Conservation (phyloP, 345 rosid genomes). For the Adansonia digitata region DNA sequence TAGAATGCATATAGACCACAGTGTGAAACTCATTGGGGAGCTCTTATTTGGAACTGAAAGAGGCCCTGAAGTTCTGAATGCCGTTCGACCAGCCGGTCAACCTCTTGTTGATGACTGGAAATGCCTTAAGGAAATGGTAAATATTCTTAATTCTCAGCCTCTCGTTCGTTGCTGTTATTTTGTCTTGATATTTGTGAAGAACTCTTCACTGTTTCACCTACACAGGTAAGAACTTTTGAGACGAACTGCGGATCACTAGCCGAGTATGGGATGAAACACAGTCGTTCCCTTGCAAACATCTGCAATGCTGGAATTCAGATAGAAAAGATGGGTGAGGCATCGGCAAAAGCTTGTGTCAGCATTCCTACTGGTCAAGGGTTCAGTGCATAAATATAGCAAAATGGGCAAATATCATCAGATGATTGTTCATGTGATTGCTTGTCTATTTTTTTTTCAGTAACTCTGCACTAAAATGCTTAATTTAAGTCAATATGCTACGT, state of each 20-base stretch:
- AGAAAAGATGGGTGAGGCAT: constrained; percentile 72
- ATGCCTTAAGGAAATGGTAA: constrained; percentile 79
- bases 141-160: background rate
- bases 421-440: background rate
- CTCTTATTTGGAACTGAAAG: constrained; percentile 76
- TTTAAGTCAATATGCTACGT: background rate
- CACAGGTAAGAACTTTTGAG: constrained; percentile 86
- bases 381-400: constrained; percentile 47
- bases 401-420: background rate
- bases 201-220: background rate
- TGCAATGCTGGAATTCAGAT: constrained; percentile 74
- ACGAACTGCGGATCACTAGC: constrained; percentile 79
- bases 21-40: constrained; percentile 70
- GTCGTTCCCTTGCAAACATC: constrained; percentile 82
- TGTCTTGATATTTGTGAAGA: background rate
- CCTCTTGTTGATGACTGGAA: constrained; percentile 97
- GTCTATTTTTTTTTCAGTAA: no score
- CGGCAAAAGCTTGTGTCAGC: constrained; percentile 77
- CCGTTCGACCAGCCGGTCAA: constrained; percentile 63
- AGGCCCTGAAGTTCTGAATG: constrained; percentile 54
- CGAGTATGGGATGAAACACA: constrained; percentile 96
- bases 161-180: background rate
- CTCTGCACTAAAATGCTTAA: background rate
- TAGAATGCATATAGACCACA: constrained; percentile 78
- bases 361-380: constrained; percentile 68